phyloP scores from a whole-genome alignment of 164 flowering plant genomes.

The Tetracentron sinense region DNA sequence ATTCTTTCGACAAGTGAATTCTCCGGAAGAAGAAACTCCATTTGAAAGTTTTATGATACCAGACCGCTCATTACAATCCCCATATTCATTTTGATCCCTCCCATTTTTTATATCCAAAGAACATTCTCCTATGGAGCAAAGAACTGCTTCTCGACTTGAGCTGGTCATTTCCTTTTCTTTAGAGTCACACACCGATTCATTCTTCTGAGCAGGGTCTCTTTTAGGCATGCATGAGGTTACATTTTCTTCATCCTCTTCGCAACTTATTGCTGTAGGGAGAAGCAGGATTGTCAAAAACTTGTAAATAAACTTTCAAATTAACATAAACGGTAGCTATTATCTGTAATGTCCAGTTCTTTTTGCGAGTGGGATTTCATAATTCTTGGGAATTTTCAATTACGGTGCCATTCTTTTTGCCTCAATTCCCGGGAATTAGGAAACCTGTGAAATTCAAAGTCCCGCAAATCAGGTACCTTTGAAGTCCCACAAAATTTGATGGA shows the following conservation, averaged over 20 bases:
- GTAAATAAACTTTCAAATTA: neutral
- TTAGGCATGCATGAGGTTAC: slow-evolving; percentile 14
- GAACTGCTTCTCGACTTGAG: slow-evolving; percentile 13
- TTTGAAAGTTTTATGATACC: slow-evolving; percentile 3
- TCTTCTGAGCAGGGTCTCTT: slow-evolving; percentile 14
- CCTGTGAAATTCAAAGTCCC: no score
- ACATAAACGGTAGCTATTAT: neutral
- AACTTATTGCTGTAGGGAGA: slow-evolving; percentile 38
- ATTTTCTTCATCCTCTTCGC: slow-evolving; percentile 8
- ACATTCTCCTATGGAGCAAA: neutral
- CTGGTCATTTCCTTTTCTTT: slow-evolving; percentile 16
- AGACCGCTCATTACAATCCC: slow-evolving; percentile 16
- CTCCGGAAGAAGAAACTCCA: slow-evolving; percentile 24
- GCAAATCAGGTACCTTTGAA: no score
- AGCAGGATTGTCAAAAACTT: neutral
- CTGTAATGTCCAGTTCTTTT: neutral
- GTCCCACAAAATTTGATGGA: no score
- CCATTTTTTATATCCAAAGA: slow-evolving; percentile 8
- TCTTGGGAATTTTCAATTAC: no score
- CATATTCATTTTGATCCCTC: slow-evolving; percentile 13
- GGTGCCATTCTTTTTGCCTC: no score
- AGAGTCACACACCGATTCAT: slow-evolving; percentile 11
- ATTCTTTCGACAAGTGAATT: slow-evolving; percentile 15
- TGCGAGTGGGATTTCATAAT: no score
- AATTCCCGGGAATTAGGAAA: no score